These are phyloP conservation scores for Eucalyptus fibrosa DNA, from an alignment of 345 rosid genomes.

Conservation along the genomic window DNA sequence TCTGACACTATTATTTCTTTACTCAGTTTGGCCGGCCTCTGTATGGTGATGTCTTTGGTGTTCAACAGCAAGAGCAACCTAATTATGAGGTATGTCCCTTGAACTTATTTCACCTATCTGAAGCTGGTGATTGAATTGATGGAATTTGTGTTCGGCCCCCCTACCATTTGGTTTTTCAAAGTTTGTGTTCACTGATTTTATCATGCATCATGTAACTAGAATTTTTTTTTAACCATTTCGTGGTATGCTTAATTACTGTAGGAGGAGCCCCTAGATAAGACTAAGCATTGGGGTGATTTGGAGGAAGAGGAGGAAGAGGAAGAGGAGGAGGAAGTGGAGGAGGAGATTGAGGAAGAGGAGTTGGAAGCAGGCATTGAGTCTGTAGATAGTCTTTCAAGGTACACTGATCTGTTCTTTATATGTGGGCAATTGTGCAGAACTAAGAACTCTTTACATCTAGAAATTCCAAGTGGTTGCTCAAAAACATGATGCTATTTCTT, in stretches of 20 bases:
- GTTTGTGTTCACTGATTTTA: neutral
- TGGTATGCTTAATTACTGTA: constrained; percentile 8
- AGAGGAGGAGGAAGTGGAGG: constrained; percentile 60
- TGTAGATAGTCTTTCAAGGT: constrained; percentile 96
- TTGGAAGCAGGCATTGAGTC: constrained; percentile 83
- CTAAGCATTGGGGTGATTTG: constrained; percentile 99
- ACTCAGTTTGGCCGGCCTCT: constrained; percentile 81
- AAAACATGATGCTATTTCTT: neutral
- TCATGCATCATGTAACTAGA: neutral
- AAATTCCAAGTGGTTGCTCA: neutral
- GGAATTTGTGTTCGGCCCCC: neutral
- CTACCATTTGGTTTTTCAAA: neutral
- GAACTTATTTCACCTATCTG: neutral
- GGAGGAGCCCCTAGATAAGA: constrained; percentile 99
- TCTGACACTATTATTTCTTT: neutral
- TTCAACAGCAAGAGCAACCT: constrained; percentile 89
- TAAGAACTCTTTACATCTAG: neutral
- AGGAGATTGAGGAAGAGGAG: constrained; percentile 84
- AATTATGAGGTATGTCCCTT: constrained; percentile 59
- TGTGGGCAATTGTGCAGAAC: neutral
- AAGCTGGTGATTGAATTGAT: neutral
- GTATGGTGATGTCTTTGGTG: constrained; percentile 99
- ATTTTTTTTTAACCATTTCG: neutral
- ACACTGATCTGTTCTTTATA: neutral
- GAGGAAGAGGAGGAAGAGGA: constrained; percentile 71